Evolutionary conservation across 2,329 filamentous ascomycete species (phyloP).

Genomic region (Anisogramma anomala): DNA sequence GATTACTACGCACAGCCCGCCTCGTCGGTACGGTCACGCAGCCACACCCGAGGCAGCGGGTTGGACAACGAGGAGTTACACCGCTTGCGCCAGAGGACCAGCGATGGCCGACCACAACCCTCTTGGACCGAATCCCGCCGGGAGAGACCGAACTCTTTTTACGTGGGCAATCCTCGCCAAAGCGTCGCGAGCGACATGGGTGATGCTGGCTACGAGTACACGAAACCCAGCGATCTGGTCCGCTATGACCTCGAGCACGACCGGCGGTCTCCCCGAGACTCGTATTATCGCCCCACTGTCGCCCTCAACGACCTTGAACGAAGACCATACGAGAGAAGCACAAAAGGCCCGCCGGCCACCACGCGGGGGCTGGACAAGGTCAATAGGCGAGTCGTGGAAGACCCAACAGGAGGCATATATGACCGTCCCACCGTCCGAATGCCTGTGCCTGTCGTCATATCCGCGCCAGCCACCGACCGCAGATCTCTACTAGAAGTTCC

Average conservation of each 20-base stretch:
- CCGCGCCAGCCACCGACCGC: constrained; percentile 25
- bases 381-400: constrained; percentile 30
- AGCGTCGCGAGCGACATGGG: constrained; percentile 38
- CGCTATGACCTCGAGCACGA: constrained; percentile 49
- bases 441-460: constrained; percentile 34
- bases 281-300: constrained; percentile 44
- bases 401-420: constrained; percentile 29
- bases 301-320: constrained; percentile 37
- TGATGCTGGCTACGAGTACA: constrained; percentile 52
- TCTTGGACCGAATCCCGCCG: constrained; percentile 33
- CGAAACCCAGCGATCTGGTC: constrained; percentile 49
- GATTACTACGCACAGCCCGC: constrained; percentile 44
- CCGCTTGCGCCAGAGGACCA: constrained; percentile 36
- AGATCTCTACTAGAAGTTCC: constrained; percentile 24
- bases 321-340: constrained; percentile 28
- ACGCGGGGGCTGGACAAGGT: constrained; percentile 63
- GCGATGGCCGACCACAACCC: constrained; percentile 31
- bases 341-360: constrained; percentile 51
- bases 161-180: constrained; percentile 33
- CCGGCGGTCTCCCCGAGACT: constrained; percentile 39
- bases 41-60: constrained; percentile 30
- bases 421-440: constrained; percentile 35
- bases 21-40: constrained; percentile 41
- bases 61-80: constrained; percentile 41
- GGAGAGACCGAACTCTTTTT: constrained; percentile 34